These are phyloP conservation scores for Elsinoe batatas DNA, from an alignment of 2,329 filamentous ascomycete genomes.

Conservation along the genomic window DNA sequence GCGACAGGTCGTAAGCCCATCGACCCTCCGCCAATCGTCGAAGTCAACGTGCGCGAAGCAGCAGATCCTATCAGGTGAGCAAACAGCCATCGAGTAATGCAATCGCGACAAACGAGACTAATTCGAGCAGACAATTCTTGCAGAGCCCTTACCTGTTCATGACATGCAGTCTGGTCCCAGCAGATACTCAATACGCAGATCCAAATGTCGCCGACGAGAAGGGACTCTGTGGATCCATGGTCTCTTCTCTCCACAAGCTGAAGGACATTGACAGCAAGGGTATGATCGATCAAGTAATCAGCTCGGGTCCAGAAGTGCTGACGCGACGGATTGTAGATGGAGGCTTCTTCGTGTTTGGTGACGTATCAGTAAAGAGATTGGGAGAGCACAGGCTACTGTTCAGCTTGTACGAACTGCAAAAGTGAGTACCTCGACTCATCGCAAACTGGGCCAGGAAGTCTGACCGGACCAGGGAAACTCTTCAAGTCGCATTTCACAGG, in stretches of 20 bases:
- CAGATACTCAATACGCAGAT: conserved; percentile 38
- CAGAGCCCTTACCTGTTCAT: conserved; percentile 58
- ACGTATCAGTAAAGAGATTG: conserved; percentile 67
- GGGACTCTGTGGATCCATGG: conserved; percentile 56
- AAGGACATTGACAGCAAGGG: conserved; percentile 65
- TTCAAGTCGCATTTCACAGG: conserved; percentile 42
- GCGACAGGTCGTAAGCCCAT: conserved; percentile 70
- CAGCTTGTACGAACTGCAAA: conserved; percentile 63
- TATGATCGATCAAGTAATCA: conserved; percentile 20
- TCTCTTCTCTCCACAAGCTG: conserved; percentile 71
- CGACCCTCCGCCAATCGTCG: conserved; percentile 76
- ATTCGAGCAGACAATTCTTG: conserved; percentile 44
- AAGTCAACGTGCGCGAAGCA: conserved; percentile 48
- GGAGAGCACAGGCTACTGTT: conserved; percentile 68
- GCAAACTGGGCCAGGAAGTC: conserved; percentile 6
- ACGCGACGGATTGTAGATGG: conserved; percentile 46
- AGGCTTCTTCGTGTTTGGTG: conserved; percentile 84
- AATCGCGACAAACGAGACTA: conserved; percentile 11
- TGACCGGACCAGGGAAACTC: conserved; percentile 22
- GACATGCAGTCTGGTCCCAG: conserved; percentile 46
- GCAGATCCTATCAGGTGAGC: conserved; percentile 52
- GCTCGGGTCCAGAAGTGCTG: neutral
- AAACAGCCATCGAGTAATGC: neutral
- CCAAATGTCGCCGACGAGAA: conserved; percentile 34
- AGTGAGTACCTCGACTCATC: conserved; percentile 33